phyloP scores from a whole-genome alignment of 2,329 filamentous ascomycete genomes.

The Aspergillus luchuensis region DNA sequence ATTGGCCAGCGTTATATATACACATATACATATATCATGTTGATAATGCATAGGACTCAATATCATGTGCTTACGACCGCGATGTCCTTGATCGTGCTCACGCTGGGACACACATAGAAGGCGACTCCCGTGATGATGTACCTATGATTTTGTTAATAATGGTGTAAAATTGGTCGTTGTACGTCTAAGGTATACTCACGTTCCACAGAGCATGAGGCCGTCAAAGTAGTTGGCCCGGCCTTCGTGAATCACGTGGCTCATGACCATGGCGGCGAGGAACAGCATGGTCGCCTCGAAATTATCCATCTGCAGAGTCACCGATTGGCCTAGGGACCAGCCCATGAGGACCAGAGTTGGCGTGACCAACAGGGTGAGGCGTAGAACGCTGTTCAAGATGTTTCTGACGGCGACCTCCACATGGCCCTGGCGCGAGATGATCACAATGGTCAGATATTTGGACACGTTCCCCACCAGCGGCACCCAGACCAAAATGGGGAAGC shows the following conservation, averaged over 20 bases:
- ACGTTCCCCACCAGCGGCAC: conserved; percentile 21
- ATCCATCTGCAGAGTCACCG: conserved; percentile 20
- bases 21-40: not conserved
- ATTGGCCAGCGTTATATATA: not conserved
- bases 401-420: conserved; percentile 20
- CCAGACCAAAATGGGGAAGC: conserved; percentile 13
- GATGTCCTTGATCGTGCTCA: not conserved
- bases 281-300: conserved; percentile 23
- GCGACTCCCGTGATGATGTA: conserved; percentile 20
- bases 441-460: conserved; percentile 16
- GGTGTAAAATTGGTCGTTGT: no score
- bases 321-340: conserved; percentile 16
- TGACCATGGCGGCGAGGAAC: conserved; percentile 23
- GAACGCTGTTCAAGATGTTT: conserved; percentile 17
- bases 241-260: conserved; percentile 25
- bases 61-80: not conserved
- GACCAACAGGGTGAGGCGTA: conserved; percentile 22
- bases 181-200: conserved; percentile 14
- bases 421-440: conserved; percentile 9
- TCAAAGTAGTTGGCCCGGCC: conserved; percentile 26
- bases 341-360: conserved; percentile 16
- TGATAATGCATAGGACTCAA: not conserved
- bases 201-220: conserved; percentile 24
- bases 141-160: conserved; percentile 1
- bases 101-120: conserved; percentile 19